A percentile compares a stretch with the other conserved stretches of the same genome.
These are phyloP conservation scores for Penicillium sp. DNA, from an alignment of 2,329 filamentous ascomycete species.

Conservation along the genomic window DNA sequence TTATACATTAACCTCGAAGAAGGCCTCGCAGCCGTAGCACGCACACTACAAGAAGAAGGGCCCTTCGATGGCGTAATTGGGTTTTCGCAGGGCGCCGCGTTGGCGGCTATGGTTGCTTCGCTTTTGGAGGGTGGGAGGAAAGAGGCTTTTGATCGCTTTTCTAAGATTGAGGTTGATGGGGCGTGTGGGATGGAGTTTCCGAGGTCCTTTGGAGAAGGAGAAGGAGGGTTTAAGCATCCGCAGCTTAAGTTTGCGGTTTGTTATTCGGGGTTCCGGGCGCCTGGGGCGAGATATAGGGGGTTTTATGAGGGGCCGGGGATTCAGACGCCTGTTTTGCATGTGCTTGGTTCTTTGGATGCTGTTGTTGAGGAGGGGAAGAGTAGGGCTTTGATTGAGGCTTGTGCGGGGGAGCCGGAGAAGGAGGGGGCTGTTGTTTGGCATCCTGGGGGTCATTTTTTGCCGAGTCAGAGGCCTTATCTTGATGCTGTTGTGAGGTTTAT, in stretches of 20 bases:
- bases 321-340: constrained; percentile 72
- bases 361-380: constrained; percentile 78
- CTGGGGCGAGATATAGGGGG: constrained; percentile 58
- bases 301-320: constrained; percentile 70
- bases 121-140: constrained; percentile 58
- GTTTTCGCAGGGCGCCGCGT: constrained; percentile 75
- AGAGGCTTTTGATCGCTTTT: constrained; percentile 49
- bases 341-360: constrained; percentile 77
- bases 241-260: constrained; percentile 66
- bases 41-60: constrained; percentile 58
- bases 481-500: constrained; percentile 73
- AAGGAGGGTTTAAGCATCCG: constrained; percentile 43
- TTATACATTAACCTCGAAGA: constrained; percentile 67
- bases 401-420: constrained; percentile 51
- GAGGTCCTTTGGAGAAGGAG: constrained; percentile 41
- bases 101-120: constrained; percentile 67
- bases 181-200: constrained; percentile 51
- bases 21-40: constrained; percentile 62
- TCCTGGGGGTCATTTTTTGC: constrained; percentile 87
- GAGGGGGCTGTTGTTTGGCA: constrained; percentile 62
- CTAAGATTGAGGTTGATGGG: constrained; percentile 14
- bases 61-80: constrained; percentile 75
- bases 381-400: constrained; percentile 63
- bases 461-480: constrained; percentile 75
- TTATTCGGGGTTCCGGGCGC: constrained; percentile 73